These are phyloP conservation scores for Tricholoma matsutake DNA, from an alignment of 768 basidiomycete genomes.

Conservation along the genomic window DNA sequence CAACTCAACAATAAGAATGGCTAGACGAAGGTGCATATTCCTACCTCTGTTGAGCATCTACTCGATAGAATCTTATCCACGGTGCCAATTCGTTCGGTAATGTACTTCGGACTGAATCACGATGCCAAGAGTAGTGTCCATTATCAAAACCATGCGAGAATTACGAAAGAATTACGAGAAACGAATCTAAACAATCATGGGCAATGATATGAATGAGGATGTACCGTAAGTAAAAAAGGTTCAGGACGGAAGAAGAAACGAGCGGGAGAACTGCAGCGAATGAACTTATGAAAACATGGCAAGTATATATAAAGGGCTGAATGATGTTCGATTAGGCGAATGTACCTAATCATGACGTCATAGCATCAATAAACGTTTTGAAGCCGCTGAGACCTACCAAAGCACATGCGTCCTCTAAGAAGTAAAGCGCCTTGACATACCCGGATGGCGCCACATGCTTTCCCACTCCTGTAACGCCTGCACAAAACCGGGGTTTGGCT, in stretches of 20 bases:
- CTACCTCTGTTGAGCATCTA: too few relatives aligned
- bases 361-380: neutral
- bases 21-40: too few relatives aligned
- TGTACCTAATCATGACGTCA: neutral
- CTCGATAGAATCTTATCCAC: too few relatives aligned
- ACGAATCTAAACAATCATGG: neutral
- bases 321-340: neutral
- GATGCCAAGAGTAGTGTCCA: too few relatives aligned
- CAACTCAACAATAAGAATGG: too few relatives aligned
- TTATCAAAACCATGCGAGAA: too few relatives aligned
- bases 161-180: neutral
- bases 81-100: too few relatives aligned
- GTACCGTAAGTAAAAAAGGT: neutral
- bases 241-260: neutral
- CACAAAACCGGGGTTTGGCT: slow-evolving; percentile 78
- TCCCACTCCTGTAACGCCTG: slow-evolving; percentile 60
- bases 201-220: neutral
- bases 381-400: neutral
- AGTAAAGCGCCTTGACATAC: slow-evolving; percentile 17
- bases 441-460: slow-evolving; percentile 21
- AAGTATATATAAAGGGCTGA: neutral
- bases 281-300: neutral
- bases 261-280: neutral
- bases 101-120: too few relatives aligned
- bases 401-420: slow-evolving; percentile 5